These are phyloP conservation scores for Aegilops tauschii DNA, from an alignment of 176 grass and related monocot genomes.

Conservation along the genomic window DNA sequence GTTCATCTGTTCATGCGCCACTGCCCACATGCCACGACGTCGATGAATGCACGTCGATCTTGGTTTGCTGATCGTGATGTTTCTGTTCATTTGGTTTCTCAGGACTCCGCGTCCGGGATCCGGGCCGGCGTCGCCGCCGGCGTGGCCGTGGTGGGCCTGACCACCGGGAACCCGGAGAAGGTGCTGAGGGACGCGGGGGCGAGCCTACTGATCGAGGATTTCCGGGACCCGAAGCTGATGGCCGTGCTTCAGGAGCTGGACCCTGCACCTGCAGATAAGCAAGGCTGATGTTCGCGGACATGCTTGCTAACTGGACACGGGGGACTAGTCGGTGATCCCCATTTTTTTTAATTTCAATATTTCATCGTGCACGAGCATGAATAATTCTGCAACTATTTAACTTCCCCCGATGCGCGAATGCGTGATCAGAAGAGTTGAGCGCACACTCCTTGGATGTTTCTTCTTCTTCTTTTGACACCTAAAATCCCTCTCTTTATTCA, in stretches of 20 bases:
- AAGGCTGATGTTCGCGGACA: conserved; percentile 16
- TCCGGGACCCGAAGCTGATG: conserved; percentile 50
- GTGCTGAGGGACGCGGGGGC: conserved; percentile 59
- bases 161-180: conserved; percentile 66
- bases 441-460: too few species aligned
- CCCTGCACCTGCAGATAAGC: not conserved
- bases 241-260: conserved; percentile 41
- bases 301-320: not conserved
- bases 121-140: conserved; percentile 72
- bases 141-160: conserved; percentile 62
- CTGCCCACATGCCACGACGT: not conserved
- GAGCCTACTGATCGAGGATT: conserved; percentile 60
- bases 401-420: not conserved
- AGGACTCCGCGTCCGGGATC: conserved; percentile 80
- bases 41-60: not conserved
- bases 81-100: not conserved
- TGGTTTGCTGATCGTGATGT: not conserved
- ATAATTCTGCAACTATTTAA: not conserved
- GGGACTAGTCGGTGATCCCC: not conserved
- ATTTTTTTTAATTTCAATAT: not conserved
- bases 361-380: not conserved
- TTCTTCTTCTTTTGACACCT: too few species aligned
- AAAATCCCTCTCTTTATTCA: too few species aligned
- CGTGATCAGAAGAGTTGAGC: too few species aligned
- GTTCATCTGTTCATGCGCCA: not conserved